These are phyloP conservation scores for Chalciporus sp. DNA, from an alignment of 1,284 basidiomycete genomes.

Conservation along the genomic window DNA sequence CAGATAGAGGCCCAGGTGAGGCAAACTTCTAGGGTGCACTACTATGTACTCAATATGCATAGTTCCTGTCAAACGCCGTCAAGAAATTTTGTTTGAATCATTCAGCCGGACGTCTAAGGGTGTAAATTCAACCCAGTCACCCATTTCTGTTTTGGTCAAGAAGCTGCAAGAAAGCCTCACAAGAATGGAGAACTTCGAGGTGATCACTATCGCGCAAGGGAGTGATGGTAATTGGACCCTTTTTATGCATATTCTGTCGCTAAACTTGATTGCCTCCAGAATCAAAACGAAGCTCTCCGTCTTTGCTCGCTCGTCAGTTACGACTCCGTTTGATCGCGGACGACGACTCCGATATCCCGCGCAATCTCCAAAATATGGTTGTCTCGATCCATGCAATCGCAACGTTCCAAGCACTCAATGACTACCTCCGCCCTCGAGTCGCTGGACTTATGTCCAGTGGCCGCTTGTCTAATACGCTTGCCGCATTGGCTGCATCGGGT, in stretches of 20 bases:
- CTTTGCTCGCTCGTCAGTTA: constrained; percentile 84
- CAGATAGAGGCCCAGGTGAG: constrained; percentile 51
- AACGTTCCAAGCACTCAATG: constrained; percentile 92
- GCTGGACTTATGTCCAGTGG: constrained; percentile 70
- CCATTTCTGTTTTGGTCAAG: constrained; percentile 86
- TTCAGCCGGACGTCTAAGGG: constrained; percentile 62
- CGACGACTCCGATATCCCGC: constrained; percentile 85
- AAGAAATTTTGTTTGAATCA: constrained; percentile 74
- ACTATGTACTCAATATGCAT: constrained; percentile 12
- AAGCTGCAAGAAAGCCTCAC: constrained; percentile 93
- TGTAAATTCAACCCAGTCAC: constrained; percentile 50
- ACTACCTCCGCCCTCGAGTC: constrained; percentile 90
- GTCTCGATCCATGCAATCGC: constrained; percentile 97
- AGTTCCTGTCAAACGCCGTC: constrained; percentile 64
- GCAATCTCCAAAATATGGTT: constrained; percentile 84
- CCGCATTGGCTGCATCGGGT: constrained; percentile 83
- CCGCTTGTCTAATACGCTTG: constrained; percentile 86
- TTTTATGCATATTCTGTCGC: constrained; percentile 1
- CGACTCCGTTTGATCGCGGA: constrained; percentile 86
- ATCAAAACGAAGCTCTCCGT: constrained; percentile 83
- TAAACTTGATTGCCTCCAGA: constrained; percentile 45
- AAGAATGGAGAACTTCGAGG: constrained; percentile 92
- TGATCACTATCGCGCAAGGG: constrained; percentile 81
- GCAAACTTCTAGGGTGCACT: constrained; percentile 7
- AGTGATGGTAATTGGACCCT: constrained; percentile 57